Evolutionary conservation across 805 yeast genomes (phyloP).

Genomic region (Candida namnaoensis): DNA sequence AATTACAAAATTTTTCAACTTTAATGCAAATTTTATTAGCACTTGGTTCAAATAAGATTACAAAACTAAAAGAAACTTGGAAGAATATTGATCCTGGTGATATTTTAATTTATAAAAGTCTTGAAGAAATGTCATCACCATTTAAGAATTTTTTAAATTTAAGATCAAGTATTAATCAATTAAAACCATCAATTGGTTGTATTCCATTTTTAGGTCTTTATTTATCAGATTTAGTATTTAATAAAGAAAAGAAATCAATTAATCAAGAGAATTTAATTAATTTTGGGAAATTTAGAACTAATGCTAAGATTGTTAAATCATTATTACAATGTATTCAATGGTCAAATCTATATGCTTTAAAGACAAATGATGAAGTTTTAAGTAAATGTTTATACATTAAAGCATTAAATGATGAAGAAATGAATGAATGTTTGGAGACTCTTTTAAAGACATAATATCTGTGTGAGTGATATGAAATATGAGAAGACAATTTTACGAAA

Average conservation of each 20-base stretch:
- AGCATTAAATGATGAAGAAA: conserved; percentile 65
- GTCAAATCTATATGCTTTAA: conserved; percentile 58
- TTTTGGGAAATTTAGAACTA: conserved; percentile 66
- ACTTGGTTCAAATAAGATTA: conserved; percentile 56
- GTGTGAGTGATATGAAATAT: too few relatives aligned
- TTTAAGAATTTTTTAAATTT: conserved; percentile 61
- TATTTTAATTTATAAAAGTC: conserved; percentile 49
- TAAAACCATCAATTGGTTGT: conserved; percentile 64
- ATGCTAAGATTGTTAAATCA: conserved; percentile 70
- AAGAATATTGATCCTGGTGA: conserved; percentile 64
- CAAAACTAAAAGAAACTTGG: conserved; percentile 66
- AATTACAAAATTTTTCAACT: conserved; percentile 76
- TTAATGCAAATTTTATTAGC: conserved; percentile 84
- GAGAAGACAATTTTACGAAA: too few relatives aligned
- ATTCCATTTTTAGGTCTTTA: conserved; percentile 88
- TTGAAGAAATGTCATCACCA: conserved; percentile 71
- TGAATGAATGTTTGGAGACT: conserved; percentile 30
- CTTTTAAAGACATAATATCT: too few relatives aligned
- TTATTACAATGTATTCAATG: conserved; percentile 79
- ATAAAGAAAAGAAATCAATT: conserved; percentile 30
- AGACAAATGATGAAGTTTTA: conserved; percentile 51
- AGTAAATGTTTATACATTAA: conserved; percentile 81
- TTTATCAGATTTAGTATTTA: conserved; percentile 72
- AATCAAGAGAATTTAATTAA: conserved; percentile 43
- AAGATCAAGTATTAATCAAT: conserved; percentile 51